These are phyloP conservation scores for Plectranthus barbatus DNA, from an alignment of 257 asterid species.

Conservation along the genomic window DNA sequence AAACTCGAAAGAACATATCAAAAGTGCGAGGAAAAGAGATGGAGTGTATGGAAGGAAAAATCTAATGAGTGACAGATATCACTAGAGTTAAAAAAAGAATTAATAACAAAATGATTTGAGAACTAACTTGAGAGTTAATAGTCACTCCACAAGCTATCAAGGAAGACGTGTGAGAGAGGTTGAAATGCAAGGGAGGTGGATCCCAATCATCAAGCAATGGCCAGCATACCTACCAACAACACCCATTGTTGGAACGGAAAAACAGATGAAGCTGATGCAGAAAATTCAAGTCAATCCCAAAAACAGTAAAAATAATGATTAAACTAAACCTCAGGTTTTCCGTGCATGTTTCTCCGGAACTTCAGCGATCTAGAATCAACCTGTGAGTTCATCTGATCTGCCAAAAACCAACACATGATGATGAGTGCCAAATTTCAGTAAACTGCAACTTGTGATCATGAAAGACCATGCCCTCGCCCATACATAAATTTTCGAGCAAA, in stretches of 20 bases:
- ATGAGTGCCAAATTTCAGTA: slow-evolving; percentile 12
- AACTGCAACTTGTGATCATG: background rate
- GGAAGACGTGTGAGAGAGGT: slow-evolving; percentile 85
- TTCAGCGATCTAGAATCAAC: slow-evolving; percentile 59
- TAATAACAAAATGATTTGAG: slow-evolving; percentile 8
- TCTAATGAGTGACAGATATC: background rate
- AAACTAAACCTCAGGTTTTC: slow-evolving; percentile 80
- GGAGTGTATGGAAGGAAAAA: background rate
- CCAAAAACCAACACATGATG: slow-evolving; percentile 21
- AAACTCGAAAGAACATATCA: slow-evolving; percentile 13
- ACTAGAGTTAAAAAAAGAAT: background rate
- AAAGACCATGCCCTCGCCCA: background rate
- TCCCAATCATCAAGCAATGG: slow-evolving; percentile 29
- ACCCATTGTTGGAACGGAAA: background rate
- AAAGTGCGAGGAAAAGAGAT: background rate
- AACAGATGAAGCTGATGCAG: background rate
- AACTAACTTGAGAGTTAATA: slow-evolving; percentile 55
- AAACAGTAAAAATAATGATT: background rate
- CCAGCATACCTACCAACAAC: slow-evolving; percentile 64
- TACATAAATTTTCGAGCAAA: no score
- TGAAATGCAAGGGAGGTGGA: slow-evolving; percentile 64
- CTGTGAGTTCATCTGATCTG: slow-evolving; percentile 75
- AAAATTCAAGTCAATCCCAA: background rate
- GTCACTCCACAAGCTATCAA: slow-evolving; percentile 86
- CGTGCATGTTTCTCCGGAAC: slow-evolving; percentile 58